A percentile compares a stretch with the other conserved stretches of the same genome.
Evolutionary conservation across 768 basidiomycete genomes (phyloP).

Genomic region (Rhodotorula diobovata): DNA sequence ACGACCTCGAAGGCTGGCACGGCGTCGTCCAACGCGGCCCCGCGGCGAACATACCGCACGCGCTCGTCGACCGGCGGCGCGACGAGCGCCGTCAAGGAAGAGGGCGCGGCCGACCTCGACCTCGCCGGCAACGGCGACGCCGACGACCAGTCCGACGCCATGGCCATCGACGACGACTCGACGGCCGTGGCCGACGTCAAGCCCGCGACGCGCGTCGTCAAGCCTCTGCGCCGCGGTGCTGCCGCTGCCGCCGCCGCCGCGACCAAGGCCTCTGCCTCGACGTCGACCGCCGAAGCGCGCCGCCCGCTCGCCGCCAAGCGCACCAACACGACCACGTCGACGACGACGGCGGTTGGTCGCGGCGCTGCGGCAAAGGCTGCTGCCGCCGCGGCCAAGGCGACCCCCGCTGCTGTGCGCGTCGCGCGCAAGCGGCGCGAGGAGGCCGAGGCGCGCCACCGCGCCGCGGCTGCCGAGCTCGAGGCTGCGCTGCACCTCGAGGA

Average conservation of each 20-base stretch:
- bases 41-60: slow-evolving; percentile 29
- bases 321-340: background rate
- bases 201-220: slow-evolving; percentile 13
- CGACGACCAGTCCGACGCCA: slow-evolving; percentile 38
- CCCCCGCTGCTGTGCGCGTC: slow-evolving; percentile 13
- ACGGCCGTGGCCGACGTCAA: slow-evolving; percentile 50
- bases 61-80: slow-evolving; percentile 34
- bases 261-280: background rate
- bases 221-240: slow-evolving; percentile 17
- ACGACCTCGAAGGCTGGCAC: too few species aligned
- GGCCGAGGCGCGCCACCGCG: slow-evolving; percentile 23
- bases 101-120: slow-evolving; percentile 13
- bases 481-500: slow-evolving; percentile 14
- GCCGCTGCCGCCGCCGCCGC: background rate
- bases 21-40: slow-evolving; percentile 1
- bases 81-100: slow-evolving; percentile 32
- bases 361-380: slow-evolving; percentile 4
- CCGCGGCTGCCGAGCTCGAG: slow-evolving; percentile 15
- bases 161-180: slow-evolving; percentile 56
- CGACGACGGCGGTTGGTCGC: background rate
- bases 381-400: slow-evolving; percentile 20
- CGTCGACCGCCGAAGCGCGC: background rate
- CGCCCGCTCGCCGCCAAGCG: slow-evolving; percentile 18
- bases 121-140: background rate
- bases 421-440: slow-evolving; percentile 20